Evolutionary conservation across 805 yeast genomes (phyloP), one percentile per base, ranked within the genome.

Genomic region (Candida morakotiae): DNA sequence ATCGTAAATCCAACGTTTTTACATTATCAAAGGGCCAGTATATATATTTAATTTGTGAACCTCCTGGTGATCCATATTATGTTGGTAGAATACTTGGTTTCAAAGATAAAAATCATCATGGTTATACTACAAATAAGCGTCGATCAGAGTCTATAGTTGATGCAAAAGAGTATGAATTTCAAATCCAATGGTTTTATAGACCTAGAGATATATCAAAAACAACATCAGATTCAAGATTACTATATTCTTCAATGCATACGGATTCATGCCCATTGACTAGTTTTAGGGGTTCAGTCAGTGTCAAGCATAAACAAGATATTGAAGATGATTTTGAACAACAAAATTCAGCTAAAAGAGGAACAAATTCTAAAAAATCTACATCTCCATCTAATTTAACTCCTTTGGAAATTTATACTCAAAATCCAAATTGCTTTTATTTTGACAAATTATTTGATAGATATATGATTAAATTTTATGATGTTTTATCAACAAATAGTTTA

Each of bases 61-160:
- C 96, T 1, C 87, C 96, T 0, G 93, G 95, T 2, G 96, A 87
- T 50, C 97, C 98, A 0, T 93, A 84, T 64, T 86, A 87, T 51
- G 75, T 93, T 30, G 98, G 94, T 1, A 69, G 91, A 28, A 71
- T 91, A 27, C 75, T 86, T 69, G 93, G 89, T 11, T 87, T 88
- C 47, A 59, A 50, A 31, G 29, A 31, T 20, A 53, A 46, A 47
- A 31, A 36, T 18, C 37, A 37, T 25, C 39, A 25, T 17, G 22
- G 10, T 10, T 4, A 14, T 5, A 14, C 28, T 4, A 6, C 6
- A 14, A 17, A 18, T 8, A 10, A 15, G 5, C 4, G 4, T 4
- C 7, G 9, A 9, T 25, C 23, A 2, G 23, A 33, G 5, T 9
- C 8, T 6, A 47, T 60, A 26, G 72, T 68, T 39, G 69, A 70